Conservation (phyloP, 768 basidiomycete genomes). For the Cantharellus anzutake region DNA sequence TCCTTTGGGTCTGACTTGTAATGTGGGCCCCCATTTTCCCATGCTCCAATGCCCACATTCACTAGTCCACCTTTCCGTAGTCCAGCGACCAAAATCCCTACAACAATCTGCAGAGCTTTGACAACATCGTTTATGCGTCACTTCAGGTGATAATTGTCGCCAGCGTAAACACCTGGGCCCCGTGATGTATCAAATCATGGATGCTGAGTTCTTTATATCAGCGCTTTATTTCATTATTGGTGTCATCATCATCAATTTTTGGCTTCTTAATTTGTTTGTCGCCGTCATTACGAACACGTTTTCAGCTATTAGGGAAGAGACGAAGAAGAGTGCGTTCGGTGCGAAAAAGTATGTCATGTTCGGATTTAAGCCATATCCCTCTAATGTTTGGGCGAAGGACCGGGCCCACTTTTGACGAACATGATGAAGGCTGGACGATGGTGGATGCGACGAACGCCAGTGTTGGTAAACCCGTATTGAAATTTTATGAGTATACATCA, state of each 20-base stretch:
- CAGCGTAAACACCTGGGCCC: constrained; percentile 65
- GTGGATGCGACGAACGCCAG: background rate
- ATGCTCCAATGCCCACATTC: background rate
- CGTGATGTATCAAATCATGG: constrained; percentile 78
- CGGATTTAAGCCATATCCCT: background rate
- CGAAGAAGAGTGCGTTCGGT: constrained; percentile 82
- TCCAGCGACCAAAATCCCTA: constrained; percentile 44
- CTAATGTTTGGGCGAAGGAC: constrained; percentile 13
- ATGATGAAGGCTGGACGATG: constrained; percentile 11
- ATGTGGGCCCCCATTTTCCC: constrained; percentile 23
- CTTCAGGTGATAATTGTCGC: constrained; percentile 77
- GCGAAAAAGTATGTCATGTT: constrained; percentile 25
- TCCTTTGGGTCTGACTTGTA: constrained; percentile 68
- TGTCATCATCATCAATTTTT: constrained; percentile 78
- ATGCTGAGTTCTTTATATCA: constrained; percentile 77
- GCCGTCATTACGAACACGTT: constrained; percentile 95
- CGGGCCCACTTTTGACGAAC: constrained; percentile 28
- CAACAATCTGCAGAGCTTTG: constrained; percentile 56
- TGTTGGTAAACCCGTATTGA: constrained; percentile 2
- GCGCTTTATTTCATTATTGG: constrained; percentile 73
- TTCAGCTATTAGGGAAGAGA: constrained; percentile 67
- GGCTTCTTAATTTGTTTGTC: constrained; percentile 84
- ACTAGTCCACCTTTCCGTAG: constrained; percentile 17
- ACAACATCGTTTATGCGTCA: constrained; percentile 64
- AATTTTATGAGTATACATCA: constrained; percentile 34